phyloP scores from a whole-genome alignment of 805 yeast genomes.

The Kuraishia borneana region DNA sequence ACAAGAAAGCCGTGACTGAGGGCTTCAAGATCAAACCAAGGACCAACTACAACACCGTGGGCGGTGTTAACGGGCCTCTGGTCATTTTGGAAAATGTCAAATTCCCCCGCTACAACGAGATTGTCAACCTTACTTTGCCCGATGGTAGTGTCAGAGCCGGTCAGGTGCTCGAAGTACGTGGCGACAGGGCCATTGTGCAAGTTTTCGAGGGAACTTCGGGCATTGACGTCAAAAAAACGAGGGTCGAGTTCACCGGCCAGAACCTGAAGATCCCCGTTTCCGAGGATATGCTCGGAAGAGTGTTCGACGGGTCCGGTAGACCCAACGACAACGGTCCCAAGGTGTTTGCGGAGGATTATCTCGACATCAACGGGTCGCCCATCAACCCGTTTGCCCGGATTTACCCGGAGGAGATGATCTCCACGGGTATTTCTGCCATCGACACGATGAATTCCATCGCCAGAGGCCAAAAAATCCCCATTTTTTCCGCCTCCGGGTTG shows the following conservation, averaged over 20 bases:
- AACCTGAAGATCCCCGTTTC: slow-evolving; percentile 88
- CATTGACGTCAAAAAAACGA: slow-evolving; percentile 94
- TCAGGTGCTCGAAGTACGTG: slow-evolving; percentile 96
- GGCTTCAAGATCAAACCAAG: slow-evolving; percentile 90
- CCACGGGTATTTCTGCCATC: slow-evolving; percentile 97
- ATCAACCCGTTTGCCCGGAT: slow-evolving; percentile 97
- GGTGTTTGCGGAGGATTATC: slow-evolving; percentile 95
- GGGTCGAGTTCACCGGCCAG: slow-evolving; percentile 95
- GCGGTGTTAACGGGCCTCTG: slow-evolving; percentile 97
- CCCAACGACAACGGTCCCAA: slow-evolving; percentile 98
- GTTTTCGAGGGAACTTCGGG: slow-evolving; percentile 99
- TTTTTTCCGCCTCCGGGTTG: slow-evolving; percentile 97
- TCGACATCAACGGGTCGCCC: slow-evolving; percentile 98
- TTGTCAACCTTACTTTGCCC: slow-evolving; percentile 92
- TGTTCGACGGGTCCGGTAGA: slow-evolving; percentile 98
- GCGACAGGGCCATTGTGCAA: slow-evolving; percentile 94
- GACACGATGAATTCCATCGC: slow-evolving; percentile 99
- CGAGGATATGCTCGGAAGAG: slow-evolving; percentile 95
- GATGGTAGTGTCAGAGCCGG: slow-evolving; percentile 95
- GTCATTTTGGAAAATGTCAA: slow-evolving; percentile 83
- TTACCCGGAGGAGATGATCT: slow-evolving; percentile 99
- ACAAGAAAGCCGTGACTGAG: slow-evolving; percentile 85
- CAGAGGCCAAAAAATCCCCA: slow-evolving; percentile 99
- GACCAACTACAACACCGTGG: slow-evolving; percentile 88
- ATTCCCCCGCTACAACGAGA: slow-evolving; percentile 88